Evolutionary conservation across 345 rosid genomes (phyloP).

Genomic region (Lepidium aucheri): DNA sequence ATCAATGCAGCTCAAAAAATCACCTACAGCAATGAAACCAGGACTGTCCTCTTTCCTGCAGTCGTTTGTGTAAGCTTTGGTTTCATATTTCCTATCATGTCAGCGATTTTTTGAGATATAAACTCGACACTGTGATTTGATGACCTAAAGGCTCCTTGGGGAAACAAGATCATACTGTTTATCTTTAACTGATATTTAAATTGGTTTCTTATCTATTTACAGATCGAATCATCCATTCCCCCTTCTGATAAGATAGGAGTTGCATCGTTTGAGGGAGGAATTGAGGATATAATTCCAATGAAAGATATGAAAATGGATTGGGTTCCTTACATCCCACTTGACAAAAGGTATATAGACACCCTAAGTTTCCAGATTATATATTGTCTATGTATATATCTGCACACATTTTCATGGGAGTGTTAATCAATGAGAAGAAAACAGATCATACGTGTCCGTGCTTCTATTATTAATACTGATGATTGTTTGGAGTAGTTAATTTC

Average conservation of each 20-base stretch:
- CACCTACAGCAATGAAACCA: constrained; percentile 33
- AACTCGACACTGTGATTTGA: not conserved
- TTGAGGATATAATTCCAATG: constrained; percentile 82
- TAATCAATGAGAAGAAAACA: not conserved
- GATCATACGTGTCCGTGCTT: not conserved
- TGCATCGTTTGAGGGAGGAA: constrained; percentile 65
- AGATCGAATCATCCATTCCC: constrained; percentile 75
- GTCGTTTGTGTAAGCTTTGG: constrained; percentile 70
- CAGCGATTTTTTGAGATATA: not conserved
- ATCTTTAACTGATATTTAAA: not conserved
- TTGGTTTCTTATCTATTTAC: constrained; percentile 3
- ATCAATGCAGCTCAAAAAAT: constrained; percentile 72
- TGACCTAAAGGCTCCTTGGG: not conserved
- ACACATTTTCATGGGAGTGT: not conserved
- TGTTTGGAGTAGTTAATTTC: not conserved
- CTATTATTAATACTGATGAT: not conserved
- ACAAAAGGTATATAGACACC: constrained; percentile 44
- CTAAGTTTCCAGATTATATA: not conserved
- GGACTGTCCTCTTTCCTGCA: constrained; percentile 45
- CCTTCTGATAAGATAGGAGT: constrained; percentile 90
- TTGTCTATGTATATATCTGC: not conserved
- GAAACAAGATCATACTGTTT: not conserved
- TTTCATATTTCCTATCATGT: not conserved
- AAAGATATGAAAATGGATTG: constrained; percentile 93
- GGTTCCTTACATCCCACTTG: constrained; percentile 81